Evolutionary conservation across 768 basidiomycete genomes (phyloP), one percentile per base, ranked within the genome.

Genomic region (Thelephora ganbajun): DNA sequence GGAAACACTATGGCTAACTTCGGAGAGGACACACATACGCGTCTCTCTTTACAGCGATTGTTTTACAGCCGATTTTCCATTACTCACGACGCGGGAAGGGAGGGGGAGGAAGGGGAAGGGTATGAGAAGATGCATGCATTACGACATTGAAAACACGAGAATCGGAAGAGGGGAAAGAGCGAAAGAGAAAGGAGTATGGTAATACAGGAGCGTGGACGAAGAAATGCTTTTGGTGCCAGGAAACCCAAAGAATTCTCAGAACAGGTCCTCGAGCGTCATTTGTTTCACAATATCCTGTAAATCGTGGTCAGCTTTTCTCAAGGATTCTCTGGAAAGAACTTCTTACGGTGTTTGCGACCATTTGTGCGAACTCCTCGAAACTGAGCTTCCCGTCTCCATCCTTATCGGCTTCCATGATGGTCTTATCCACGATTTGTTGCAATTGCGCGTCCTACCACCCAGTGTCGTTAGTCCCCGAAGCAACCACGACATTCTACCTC

Each of bases 341-440:
- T 65, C 83, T 52, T 53, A 91, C 90, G 56, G 96, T 98, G 63
- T 91, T 94, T 23, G 92, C 88, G 22, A 99, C 96, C 80, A 98
- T 97, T 58, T 77, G 74, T 1, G 91, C 79, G 63, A 99, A 99
- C 66, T 98, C 96, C 48, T 96, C 92, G 56, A 99, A 99, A 65
- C 79, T 89, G 51, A 99, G 74, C 64, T 93, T 98, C 22, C 96
- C 96, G 61, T 99, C 96, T 2, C 88, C 92, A 59, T 99, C 93
- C 62, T 89, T 85, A 61, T 99, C 96, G 11, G 93, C 96, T 66
- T 99, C 96, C 91, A 99, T 92, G 62, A 99, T 99, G 7, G 96
- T 98, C 71, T 99, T 99, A 66, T 99, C 96, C 14, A 99, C 96
- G 50, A 99, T 99, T 63, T 98, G 96, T 64, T 99, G 96, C 50